Evolutionary conservation across 116 monocot species (phyloP).

Genomic region (Posidonia oceanica): DNA sequence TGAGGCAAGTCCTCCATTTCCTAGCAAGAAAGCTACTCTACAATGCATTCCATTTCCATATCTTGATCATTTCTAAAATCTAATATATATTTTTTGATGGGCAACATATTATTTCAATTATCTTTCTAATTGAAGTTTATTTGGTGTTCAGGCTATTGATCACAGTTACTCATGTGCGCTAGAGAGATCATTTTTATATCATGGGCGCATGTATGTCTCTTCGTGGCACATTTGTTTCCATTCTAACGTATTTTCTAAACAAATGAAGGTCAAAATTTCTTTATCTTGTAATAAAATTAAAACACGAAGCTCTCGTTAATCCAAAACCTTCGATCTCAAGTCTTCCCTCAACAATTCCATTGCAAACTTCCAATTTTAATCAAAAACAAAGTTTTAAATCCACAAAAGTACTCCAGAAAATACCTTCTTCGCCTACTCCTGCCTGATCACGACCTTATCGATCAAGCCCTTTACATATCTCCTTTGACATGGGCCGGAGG

Average conservation of each 20-base stretch:
- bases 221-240: conserved; percentile 99
- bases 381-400: too few relatives aligned
- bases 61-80: conserved; percentile 3
- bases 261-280: conserved; percentile 73
- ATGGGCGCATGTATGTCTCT: conserved; percentile 96
- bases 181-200: conserved; percentile 97
- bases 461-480: too few relatives aligned
- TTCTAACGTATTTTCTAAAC: conserved; percentile 98
- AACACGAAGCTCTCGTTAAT: too few relatives aligned
- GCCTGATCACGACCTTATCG: too few relatives aligned
- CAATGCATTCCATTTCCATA: too few relatives aligned
- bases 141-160: conserved; percentile 52
- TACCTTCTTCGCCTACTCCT: too few relatives aligned
- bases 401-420: too few relatives aligned
- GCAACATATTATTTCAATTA: not conserved
- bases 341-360: too few relatives aligned
- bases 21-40: not conserved
- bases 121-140: not conserved
- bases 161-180: conserved; percentile 98
- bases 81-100: not conserved
- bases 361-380: too few relatives aligned
- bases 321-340: too few relatives aligned
- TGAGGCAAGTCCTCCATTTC: conserved; percentile 36
- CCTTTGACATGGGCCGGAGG: too few relatives aligned
- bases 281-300: not conserved